Evolutionary conservation across 331 rosid species (phyloP), one percentile per base, ranked within the genome.

Genomic region (Telfairia occidentalis): DNA sequence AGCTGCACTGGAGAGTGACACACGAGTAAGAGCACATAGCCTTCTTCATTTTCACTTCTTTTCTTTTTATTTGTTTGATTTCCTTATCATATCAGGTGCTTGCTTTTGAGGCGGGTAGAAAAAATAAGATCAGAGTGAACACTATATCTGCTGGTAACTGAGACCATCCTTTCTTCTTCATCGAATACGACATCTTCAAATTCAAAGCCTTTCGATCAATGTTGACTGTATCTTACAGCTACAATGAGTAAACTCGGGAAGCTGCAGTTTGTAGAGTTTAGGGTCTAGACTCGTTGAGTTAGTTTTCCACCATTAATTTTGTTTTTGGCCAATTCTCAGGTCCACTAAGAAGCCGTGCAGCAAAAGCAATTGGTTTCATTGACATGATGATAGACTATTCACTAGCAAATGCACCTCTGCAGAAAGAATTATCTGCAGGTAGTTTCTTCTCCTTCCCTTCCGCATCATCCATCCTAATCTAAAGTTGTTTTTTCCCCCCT

Each of bases 1-100:
- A 86, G 94, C 97, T 66, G 94, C 96, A 54, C 87, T 92, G 80
- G 97, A 92, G 86, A 92, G 97, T 75, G 97, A 92, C 73, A 88
- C 96, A 29, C 82, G 82, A 74, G 97, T 90, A 72, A 82, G 95
- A 82, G 74, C 16, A 40, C 63, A 57, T 72, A 26, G 76, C 66
- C 57, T 57, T 72, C 54, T 52, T 9, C 0, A 24, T 73, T 53
- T 53, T n/a, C n/a, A 29, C 8, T 46, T 26, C 42, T 76, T 5
- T 70, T 32, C 16, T 29, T 49, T 12, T 26, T 30, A 10, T 7
- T 34, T 34, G n/a, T n/a, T 64, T 10, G 34, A 35, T 40, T 3
- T 74, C 23, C 38, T 29, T 12, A 5, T 59, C 23, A 1, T 37
- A 73, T 54, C 84, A 90, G 96, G 96, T 92, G 81, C 97, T 90